Base-by-base conservation (phyloP, 1,284 basidiomycete genomes). In the Takashimella tepidaria region DNA sequence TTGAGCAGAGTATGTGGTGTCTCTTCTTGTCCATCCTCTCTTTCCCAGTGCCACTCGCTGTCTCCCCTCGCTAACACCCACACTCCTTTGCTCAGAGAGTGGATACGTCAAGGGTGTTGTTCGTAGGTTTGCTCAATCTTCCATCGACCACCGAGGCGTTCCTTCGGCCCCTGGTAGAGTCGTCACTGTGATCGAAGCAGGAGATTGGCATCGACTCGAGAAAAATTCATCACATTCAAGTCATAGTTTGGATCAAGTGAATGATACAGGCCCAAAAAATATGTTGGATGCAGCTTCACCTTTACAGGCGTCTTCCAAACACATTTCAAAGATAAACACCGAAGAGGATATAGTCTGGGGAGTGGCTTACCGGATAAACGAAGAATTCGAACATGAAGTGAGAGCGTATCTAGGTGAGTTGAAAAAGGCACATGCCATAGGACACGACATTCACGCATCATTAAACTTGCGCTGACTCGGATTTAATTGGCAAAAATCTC, bases 91-190 rank as follows among this genome's bases (percentile, higher is more conserved):
- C 31, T 37, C 46, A 66, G 62, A 55, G 12, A 60, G 56, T n/a
- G 69, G 69, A 3, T 73, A 73, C 48, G 68, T 73, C 43, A 73
- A 73, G 50, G 64, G 64, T 4, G 69, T 71, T 0, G 54, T 72
- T 60, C 59, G 74, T 4, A 62, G 72, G 4, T 75, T 75, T 53
- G 72, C 69, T 24, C 74, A 75, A 50, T 72, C 70, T 8, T 72
- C 69, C 2, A 67, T 69, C 12, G 74, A 75, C 59, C 74, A 75
- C 55, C 60, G 74, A 16, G 74, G 74, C 41, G 70, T 68, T 22
- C 70, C 69, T 8, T 61, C 62, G 20, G 47, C 57, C 4, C 72
- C 72, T 1, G 74, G 74, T 3, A 54, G 72, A 23, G 74, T 75
- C 0, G 68, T 72, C 5, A 75, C 74, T 4, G 66, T 75, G 10